These are phyloP conservation scores for Metschnikowia picachoensis DNA, from an alignment of 805 yeast genomes.

Conservation along the genomic window DNA sequence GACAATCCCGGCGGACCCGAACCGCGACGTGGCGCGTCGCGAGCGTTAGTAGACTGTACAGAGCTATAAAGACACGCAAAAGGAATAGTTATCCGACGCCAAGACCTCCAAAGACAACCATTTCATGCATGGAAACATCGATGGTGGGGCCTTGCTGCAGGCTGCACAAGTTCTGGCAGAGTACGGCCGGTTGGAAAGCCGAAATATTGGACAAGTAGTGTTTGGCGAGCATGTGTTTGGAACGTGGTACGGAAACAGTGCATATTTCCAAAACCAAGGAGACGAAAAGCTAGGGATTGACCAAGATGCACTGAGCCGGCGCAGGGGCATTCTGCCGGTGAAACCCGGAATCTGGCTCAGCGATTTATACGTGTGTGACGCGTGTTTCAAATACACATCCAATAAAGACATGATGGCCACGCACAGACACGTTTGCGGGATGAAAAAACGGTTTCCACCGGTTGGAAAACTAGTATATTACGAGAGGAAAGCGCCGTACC, in stretches of 20 bases:
- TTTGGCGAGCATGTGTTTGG: constrained; percentile 66
- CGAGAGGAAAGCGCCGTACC: constrained; percentile 42
- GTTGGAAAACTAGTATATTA: constrained; percentile 70
- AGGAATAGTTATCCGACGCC: no score
- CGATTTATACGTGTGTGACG: constrained; percentile 66
- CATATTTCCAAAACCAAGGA: constrained; percentile 49
- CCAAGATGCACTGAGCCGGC: constrained; percentile 9
- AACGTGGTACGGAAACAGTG: constrained; percentile 89
- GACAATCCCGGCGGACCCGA: no score
- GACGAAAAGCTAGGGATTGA: constrained; percentile 28
- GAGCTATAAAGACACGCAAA: no score
- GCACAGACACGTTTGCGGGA: constrained; percentile 49
- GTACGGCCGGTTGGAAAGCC: constrained; percentile 58
- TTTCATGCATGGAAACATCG: background rate
- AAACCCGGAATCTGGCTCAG: constrained; percentile 49
- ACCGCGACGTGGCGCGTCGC: no score
- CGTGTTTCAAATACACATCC: constrained; percentile 79
- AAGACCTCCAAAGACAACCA: no score
- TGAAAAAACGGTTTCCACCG: constrained; percentile 31
- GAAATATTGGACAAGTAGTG: constrained; percentile 63
- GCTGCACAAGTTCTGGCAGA: constrained; percentile 10
- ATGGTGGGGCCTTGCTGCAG: background rate
- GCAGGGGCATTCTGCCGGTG: constrained; percentile 8
- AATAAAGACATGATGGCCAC: constrained; percentile 36
- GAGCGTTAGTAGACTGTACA: no score